Evolutionary conservation across 179 eudicot species (phyloP), one percentile per base, ranked within the genome.

Genomic region (Drosera spatulata): DNA sequence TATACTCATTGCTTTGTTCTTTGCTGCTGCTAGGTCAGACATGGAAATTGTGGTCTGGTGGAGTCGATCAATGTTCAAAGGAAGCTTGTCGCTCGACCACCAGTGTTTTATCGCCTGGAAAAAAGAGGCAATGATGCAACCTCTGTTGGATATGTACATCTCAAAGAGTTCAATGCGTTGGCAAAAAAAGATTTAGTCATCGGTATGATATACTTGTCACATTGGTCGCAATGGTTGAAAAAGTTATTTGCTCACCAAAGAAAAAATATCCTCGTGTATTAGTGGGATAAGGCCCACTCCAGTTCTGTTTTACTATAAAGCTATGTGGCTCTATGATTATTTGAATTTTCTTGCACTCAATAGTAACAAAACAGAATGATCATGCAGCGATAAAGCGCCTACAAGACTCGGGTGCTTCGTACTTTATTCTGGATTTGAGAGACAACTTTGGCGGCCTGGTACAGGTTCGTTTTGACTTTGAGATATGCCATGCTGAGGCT

Each of bases 391-490:
- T 93, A 80, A 77, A 82, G 74, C 87, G 93, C 70, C 96, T 93
- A 55, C 78, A 89, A 69, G 82, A 79, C 66, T 76, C 67, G 69
- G 95, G 99, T 62, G 99, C 95, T 56, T 79, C 99, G 61, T 81
- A 64, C 75, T 86, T 84, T 61, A 76, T 93, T 73, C 78, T 93
- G 66, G 99, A 93, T 69, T 87, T 89, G 59, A 82, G 95, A 79
- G 95, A 89, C 67, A 89, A 89, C 66, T 88, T 71, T 59, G 99
- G 99, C 65, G 99, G 99, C 62, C 82, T 89, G 55, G 96, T 93
- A 41, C 95, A 93, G 99, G 97, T 88, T 73, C 56, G 33, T 22
- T 22, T 22, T 22, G 33, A 22, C 70, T 62, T 55, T 58, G 60
- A 46, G 58, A 52, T 2, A 22, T 2, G 13, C 37, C 55, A 51